Evolutionary conservation across 2,329 filamentous ascomycete genomes (phyloP), one percentile per base, ranked within the genome.

Genomic region (Colletotrichum australisinense): DNA sequence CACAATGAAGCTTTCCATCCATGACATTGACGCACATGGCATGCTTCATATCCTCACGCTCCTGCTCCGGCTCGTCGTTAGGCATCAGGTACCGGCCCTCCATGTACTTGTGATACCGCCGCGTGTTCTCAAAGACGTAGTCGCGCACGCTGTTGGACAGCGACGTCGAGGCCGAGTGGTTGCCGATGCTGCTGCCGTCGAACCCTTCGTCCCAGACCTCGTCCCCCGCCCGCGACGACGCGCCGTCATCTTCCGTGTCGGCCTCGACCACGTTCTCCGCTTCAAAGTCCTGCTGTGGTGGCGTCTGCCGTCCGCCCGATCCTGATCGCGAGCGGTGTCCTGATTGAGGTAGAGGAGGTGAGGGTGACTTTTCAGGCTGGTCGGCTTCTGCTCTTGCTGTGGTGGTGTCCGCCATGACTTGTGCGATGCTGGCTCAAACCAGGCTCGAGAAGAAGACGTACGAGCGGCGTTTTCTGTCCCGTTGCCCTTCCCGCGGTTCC

Each of bases 71-170:
- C 56, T 85, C 83, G 69, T 85, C 84, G 64, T 85, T 85, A 24
- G 84, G 84, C 14, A 72, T 60, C n/a, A 74, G 35, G 52, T 85
- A 85, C 74, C 83, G 78, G 4, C 84, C 83, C 7, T 81, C 82
- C 67, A 83, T 83, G 64, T 84, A 84, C 22, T 81, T 82, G 73
- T 84, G 83, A 57, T 84, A 84, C 1, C 83, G 78, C 46, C 84
- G 73, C 24, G 81, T 80, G 4, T 83, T 85, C 76, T 86, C 83
- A 64, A 84, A 85, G 19, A 73, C 67, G 49, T 73, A 70, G 30
- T 75, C 64, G 49, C 70, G 73, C 49, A 73, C 65, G 62, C 69
- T 73, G 46, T 22, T 53, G 4, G 69, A 69, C 8, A 74, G 28
- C 24, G 70, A 74, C 22, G 67, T 73, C 26, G 67, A 73, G 12